phyloP scores from a whole-genome alignment of 2,329 filamentous ascomycete genomes.

The Trichoderma semiorbis region DNA sequence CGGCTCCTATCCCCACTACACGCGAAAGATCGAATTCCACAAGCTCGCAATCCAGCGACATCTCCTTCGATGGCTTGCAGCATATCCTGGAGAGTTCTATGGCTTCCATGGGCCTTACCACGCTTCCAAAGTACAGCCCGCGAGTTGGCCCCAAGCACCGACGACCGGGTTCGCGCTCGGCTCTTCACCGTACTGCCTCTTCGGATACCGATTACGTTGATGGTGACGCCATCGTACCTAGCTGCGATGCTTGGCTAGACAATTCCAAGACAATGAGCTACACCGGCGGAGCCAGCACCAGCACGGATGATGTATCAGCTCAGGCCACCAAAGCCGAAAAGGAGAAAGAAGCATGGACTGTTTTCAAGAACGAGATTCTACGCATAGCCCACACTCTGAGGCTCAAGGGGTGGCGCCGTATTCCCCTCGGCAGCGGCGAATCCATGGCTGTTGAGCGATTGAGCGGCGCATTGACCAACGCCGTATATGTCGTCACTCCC shows the following conservation, averaged over 20 bases:
- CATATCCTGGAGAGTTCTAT: constrained; percentile 70
- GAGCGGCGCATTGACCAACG: constrained; percentile 92
- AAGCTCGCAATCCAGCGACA: constrained; percentile 63
- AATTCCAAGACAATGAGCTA: constrained; percentile 87
- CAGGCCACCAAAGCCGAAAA: constrained; percentile 51
- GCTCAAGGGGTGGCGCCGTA: constrained; percentile 85
- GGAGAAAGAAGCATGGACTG: constrained; percentile 74
- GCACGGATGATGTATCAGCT: constrained; percentile 39
- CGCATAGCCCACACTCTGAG: constrained; percentile 83
- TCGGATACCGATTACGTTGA: constrained; percentile 86
- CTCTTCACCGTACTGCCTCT: constrained; percentile 52
- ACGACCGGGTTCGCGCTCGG: constrained; percentile 30
- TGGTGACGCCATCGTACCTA: constrained; percentile 76
- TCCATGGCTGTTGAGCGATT: constrained; percentile 69
- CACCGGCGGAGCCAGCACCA: constrained; percentile 44
- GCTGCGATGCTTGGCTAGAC: constrained; percentile 79
- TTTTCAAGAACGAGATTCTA: constrained; percentile 89
- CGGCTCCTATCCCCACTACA: not conserved
- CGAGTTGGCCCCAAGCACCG: constrained; percentile 43
- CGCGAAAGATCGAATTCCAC: constrained; percentile 51
- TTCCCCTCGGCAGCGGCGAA: constrained; percentile 68
- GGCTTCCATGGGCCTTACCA: constrained; percentile 48
- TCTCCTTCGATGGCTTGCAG: constrained; percentile 77
- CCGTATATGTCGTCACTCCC: constrained; percentile 89
- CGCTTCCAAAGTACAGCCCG: constrained; percentile 43